Conservation (phyloP, 257 asterid genomes). For the Plantago elongata region DNA sequence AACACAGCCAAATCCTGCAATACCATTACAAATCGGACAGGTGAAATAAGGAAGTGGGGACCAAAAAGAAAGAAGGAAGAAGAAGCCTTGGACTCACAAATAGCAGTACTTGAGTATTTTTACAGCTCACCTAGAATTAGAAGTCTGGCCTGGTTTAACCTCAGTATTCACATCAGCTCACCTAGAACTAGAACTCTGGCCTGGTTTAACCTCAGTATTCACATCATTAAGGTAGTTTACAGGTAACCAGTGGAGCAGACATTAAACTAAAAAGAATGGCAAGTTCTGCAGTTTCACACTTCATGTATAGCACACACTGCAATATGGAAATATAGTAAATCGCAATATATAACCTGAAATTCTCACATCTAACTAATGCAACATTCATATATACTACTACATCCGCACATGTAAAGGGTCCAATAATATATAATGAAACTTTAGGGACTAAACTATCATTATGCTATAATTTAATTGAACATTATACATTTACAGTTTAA, state of each 20-base stretch:
- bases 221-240: background rate
- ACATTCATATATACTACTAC: too few species aligned
- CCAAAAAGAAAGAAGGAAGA: slow-evolving; percentile 1
- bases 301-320: background rate
- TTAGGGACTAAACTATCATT: too few species aligned
- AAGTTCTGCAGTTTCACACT: background rate
- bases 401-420: too few species aligned
- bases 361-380: too few species aligned
- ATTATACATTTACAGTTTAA: too few species aligned
- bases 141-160: background rate
- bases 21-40: background rate
- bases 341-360: background rate
- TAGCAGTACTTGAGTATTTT: background rate
- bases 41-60: slow-evolving; percentile 2
- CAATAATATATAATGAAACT: too few species aligned
- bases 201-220: background rate
- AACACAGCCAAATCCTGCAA: background rate
- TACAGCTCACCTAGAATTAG: background rate
- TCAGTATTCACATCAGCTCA: background rate
- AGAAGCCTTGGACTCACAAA: background rate
- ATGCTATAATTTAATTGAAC: too few species aligned
- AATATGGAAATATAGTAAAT: background rate
- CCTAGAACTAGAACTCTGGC: background rate
- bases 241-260: background rate
- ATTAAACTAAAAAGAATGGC: background rate